A percentile compares a stretch with the other conserved stretches of the same genome.
These are phyloP conservation scores for Setaria italica DNA, from an alignment of 202 grass and related monocot species.

Conservation along the genomic window DNA sequence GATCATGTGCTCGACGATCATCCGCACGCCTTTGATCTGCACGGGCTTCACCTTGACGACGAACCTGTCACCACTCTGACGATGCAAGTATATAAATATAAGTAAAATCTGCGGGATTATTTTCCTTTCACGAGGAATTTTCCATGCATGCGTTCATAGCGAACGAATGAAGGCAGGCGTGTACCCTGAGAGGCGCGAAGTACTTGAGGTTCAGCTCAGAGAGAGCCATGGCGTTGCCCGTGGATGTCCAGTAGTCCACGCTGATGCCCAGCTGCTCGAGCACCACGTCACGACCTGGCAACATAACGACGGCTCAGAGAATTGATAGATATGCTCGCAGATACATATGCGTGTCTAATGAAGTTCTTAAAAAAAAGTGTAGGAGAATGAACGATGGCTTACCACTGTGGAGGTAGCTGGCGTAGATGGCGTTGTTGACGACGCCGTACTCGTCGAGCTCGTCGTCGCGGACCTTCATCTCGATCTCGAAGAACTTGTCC, in stretches of 20 bases:
- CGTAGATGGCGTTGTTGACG: conserved; percentile 65
- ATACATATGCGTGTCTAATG: not conserved
- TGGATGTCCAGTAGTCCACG: conserved; percentile 47
- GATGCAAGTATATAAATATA: not conserved
- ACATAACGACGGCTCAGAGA: not conserved
- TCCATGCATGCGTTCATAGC: not conserved
- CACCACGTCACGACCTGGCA: conserved; percentile 56
- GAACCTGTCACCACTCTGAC: conserved; percentile 62
- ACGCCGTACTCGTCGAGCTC: conserved; percentile 76
- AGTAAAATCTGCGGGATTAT: not conserved
- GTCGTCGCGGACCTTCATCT: conserved; percentile 60
- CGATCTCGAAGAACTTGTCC: conserved; percentile 58
- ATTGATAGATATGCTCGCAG: not conserved
- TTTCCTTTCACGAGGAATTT: not conserved
- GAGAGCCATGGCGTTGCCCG: conserved; percentile 56
- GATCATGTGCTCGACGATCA: conserved; percentile 61
- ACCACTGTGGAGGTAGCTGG: conserved; percentile 66
- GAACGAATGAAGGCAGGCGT: not conserved
- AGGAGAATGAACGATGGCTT: not conserved
- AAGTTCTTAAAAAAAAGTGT: no score
- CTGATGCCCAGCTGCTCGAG: conserved; percentile 56
- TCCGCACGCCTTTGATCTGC: conserved; percentile 48
- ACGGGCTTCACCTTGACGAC: conserved; percentile 59
- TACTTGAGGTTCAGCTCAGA: conserved; percentile 70
- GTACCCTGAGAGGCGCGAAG: conserved; percentile 61